Evolutionary conservation across 2,329 filamentous ascomycete genomes (phyloP).

Genomic region (Clarireedia hainanense): DNA sequence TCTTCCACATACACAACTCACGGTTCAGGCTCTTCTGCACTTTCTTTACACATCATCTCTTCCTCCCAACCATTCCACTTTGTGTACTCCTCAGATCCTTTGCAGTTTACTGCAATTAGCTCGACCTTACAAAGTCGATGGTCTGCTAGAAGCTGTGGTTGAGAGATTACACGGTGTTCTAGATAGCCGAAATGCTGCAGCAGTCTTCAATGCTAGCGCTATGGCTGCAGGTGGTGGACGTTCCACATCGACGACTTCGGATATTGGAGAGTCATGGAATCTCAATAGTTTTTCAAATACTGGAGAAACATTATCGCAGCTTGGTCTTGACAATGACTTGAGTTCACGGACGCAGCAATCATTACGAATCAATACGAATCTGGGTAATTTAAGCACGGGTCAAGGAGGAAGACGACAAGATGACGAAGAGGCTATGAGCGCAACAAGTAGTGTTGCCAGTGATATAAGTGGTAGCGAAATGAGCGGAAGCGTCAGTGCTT

Average conservation of each 20-base stretch:
- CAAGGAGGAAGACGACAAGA: slow-evolving; percentile 28
- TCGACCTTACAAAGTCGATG: slow-evolving; percentile 87
- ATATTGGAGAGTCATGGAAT: slow-evolving; percentile 42
- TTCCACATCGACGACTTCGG: slow-evolving; percentile 53
- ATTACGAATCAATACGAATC: slow-evolving; percentile 43
- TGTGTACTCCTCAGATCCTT: slow-evolving; percentile 90
- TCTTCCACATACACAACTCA: slow-evolving; percentile 84
- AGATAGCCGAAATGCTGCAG: slow-evolving; percentile 88
- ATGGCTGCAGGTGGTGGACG: slow-evolving; percentile 95
- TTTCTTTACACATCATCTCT: slow-evolving; percentile 91
- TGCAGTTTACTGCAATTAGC: slow-evolving; percentile 92
- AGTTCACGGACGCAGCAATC: slow-evolving; percentile 23
- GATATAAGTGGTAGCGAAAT: slow-evolving; percentile 24
- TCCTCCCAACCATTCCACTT: slow-evolving; percentile 63
- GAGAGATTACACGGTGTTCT: slow-evolving; percentile 83
- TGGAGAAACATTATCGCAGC: slow-evolving; percentile 13
- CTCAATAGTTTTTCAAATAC: slow-evolving; percentile 13
- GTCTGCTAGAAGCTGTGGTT: slow-evolving; percentile 84
- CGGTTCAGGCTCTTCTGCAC: slow-evolving; percentile 81
- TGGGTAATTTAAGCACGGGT: slow-evolving; percentile 29
- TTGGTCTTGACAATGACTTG: slow-evolving; percentile 17
- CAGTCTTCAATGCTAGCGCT: slow-evolving; percentile 95
- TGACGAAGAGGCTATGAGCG: slow-evolving; percentile 29
- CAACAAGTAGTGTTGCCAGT: slow-evolving; percentile 22
- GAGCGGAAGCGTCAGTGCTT: slow-evolving; percentile 30